Evolutionary conservation across 306 rosid species (phyloP).

Genomic region (Senna tora): DNA sequence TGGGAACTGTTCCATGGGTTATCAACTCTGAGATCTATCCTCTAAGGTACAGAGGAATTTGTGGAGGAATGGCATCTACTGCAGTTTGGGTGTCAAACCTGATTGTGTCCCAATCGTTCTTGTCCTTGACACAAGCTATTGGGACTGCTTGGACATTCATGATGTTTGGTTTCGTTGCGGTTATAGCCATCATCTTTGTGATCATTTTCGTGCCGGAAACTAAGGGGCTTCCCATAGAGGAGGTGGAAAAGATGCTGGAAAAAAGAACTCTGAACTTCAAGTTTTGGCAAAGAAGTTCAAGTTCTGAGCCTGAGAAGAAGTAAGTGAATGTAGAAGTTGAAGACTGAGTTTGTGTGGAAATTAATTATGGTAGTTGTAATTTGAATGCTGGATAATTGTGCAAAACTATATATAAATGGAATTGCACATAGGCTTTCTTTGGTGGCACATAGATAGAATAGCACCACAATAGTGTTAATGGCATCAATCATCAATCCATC

Average conservation of each 20-base stretch:
- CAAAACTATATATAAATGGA: neutral
- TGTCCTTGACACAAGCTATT: constrained; percentile 47
- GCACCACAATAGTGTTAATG: neutral
- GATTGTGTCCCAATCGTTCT: constrained; percentile 57
- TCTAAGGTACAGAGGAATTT: constrained; percentile 52
- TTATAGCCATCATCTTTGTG: constrained; percentile 56
- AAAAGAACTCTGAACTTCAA: constrained; percentile 44
- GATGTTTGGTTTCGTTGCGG: constrained; percentile 46
- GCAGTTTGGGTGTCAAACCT: constrained; percentile 62
- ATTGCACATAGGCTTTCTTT: neutral
- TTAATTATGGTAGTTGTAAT: neutral
- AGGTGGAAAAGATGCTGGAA: constrained; percentile 66
- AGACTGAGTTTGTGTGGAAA: neutral
- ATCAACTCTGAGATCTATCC: constrained; percentile 73
- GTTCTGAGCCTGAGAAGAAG: neutral
- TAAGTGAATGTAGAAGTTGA: no score
- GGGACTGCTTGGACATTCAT: constrained; percentile 63
- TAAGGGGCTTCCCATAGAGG: constrained; percentile 69
- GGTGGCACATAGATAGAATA: neutral
- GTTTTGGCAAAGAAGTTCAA: constrained; percentile 60
- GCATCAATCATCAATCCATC: neutral
- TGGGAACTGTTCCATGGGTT: constrained; percentile 77
- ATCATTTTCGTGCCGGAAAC: constrained; percentile 65
- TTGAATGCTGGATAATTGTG: constrained; percentile 9
- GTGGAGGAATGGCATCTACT: constrained; percentile 70